Base-by-base conservation (phyloP, 352 stramenopile genomes). In the Phytophthora fragariaefolia region DNA sequence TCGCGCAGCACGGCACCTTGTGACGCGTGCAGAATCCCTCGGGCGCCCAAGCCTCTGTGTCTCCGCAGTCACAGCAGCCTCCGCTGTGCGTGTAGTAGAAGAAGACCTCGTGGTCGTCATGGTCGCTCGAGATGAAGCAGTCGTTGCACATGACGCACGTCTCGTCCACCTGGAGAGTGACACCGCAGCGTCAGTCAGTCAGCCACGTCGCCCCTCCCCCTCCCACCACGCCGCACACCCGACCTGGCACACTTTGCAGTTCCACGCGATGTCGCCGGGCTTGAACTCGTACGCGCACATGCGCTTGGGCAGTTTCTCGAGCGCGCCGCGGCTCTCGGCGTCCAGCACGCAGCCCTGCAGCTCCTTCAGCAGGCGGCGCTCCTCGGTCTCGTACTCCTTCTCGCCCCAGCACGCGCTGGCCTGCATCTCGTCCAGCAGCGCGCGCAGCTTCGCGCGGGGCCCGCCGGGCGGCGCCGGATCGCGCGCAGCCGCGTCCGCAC, bases 91-190 rank as follows among this genome's bases (percentile, higher is more conserved):
- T 96, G 62, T 98, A 96, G 74, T 98, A 98, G 57, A 98, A 98
- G 58, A 97, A 98, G 9, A 98, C 93, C 47, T 98, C 90, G 63
- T 98, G 93, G 66, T 91, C 92, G 43, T 98, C 85, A 68, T 99
- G 97, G 58, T 98, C 80, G 69, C 85, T 93, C 24, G 85, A 74
- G 78, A 98, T 93, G 71, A 98, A 99, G 80, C 97, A 99, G 50
- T 97, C 87, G 66, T 99, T 98, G 80, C 97, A 99, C 71, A 99
- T 90, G 15, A 99, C 97, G 70, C 97, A 99, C 36, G 88, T 96
- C 70, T 95, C 85, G 59, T 97, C 88, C 32, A 97, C 98, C 83
- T 98, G 82, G 67, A 95, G 75, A 65, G 63, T 15, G 12, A 7
- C 57, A 46, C 28, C 51, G 45, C 4, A 51, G 13, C 17, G 73